phyloP scores from a whole-genome alignment of 2,329 filamentous ascomycete genomes.

The Dactylellina cionopaga region DNA sequence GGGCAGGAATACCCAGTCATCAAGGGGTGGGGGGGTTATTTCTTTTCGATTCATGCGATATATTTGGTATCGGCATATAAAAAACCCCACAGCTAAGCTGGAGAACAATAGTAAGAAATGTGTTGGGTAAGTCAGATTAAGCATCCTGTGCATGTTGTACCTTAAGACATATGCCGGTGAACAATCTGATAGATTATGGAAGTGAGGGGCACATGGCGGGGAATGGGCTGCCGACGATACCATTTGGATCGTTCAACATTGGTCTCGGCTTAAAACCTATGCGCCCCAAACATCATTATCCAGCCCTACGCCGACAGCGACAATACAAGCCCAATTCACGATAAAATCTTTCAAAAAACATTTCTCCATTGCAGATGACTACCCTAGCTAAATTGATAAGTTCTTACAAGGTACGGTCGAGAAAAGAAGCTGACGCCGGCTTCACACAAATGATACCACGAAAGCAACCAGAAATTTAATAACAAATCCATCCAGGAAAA shows the following conservation, averaged over 20 bases:
- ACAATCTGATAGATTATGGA: not conserved
- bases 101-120: constrained; percentile 38
- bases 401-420: not conserved
- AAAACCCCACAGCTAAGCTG: constrained; percentile 9
- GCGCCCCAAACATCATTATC: too few relatives aligned
- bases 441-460: constrained; percentile 1
- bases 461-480: not conserved
- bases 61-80: not conserved
- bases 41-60: too few relatives aligned
- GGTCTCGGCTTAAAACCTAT: too few relatives aligned
- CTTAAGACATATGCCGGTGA: not conserved
- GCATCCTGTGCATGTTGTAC: constrained; percentile 5
- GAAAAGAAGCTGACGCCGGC: constrained; percentile 16
- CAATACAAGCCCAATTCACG: too few relatives aligned
- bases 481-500: not conserved
- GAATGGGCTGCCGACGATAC: too few relatives aligned
- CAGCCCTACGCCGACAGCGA: too few relatives aligned
- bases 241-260: too few relatives aligned
- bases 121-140: constrained; percentile 10
- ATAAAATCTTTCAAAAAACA: not conserved
- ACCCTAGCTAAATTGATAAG: not conserved
- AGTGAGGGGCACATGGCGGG: too few relatives aligned
- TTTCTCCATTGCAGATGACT: not conserved
- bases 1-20: too few relatives aligned
- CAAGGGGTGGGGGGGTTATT: too few relatives aligned